Percentiles rank a stretch among this genome's conserved stretches.
These are phyloP conservation scores for Lolium rigidum DNA, from an alignment of 176 grass and related monocot genomes.

Conservation along the genomic window DNA sequence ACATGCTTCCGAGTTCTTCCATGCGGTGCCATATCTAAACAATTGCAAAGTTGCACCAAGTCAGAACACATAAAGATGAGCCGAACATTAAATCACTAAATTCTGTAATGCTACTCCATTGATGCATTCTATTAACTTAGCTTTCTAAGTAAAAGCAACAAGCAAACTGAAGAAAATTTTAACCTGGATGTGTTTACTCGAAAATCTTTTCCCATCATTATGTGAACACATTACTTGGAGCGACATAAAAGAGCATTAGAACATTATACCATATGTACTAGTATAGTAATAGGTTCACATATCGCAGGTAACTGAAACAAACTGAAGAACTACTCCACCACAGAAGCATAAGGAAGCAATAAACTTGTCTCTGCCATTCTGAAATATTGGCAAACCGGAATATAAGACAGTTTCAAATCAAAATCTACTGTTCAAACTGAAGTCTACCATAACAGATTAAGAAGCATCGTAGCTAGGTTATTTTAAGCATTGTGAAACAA, in stretches of 20 bases:
- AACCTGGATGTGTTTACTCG: background rate
- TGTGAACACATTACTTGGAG: background rate
- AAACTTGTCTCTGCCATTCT: background rate
- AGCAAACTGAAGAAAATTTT: background rate
- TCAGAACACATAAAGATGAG: conserved; percentile 31
- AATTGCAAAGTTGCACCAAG: background rate
- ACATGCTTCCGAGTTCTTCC: conserved; percentile 36
- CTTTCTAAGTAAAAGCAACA: background rate
- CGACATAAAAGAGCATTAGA: background rate
- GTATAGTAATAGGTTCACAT: background rate
- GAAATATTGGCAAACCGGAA: background rate
- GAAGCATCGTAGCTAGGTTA: background rate
- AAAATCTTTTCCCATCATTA: background rate
- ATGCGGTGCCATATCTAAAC: conserved; percentile 35
- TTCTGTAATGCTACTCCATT: background rate
- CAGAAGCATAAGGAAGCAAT: conserved; percentile 2
- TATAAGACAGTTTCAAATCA: background rate
- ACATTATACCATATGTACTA: background rate
- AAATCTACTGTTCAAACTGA: background rate
- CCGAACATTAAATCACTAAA: background rate
- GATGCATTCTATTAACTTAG: background rate
- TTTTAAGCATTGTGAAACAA: background rate
- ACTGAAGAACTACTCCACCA: background rate
- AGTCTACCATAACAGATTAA: background rate
- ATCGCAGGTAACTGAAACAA: background rate